Evolutionary conservation across 2,329 filamentous ascomycete species (phyloP), one percentile per base, ranked within the genome.

Genomic region (Exophiala aquamarina): DNA sequence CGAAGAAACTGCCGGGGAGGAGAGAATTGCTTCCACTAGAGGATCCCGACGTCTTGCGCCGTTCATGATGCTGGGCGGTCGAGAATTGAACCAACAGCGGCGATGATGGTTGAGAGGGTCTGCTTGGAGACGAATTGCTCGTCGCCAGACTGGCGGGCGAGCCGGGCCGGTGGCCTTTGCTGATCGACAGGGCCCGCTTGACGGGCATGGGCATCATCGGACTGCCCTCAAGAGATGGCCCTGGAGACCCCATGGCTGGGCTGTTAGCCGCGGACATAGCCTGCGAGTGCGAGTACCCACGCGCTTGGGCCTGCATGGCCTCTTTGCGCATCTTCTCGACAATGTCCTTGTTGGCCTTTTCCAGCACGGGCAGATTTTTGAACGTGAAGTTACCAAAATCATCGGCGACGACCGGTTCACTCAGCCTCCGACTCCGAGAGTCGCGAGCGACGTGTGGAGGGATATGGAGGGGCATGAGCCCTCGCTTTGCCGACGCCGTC

Each of bases 321-420:
- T 97, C 91, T 17, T 91, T 89, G 9, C 91, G 84, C 47, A 98
- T 75, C 66, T 97, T 97, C 61, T 97, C 91, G 23, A 98, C 95
- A 21, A 97, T 90, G 61, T 98, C 93, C 65, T 98, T 98, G 70
- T 98, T 98, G 44, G 93, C 93, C 67, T 96, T 97, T 61, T 97
- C 93, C 14, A 98, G 76, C 15, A 97, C 92, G 0, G 92, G 91
- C 39, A 98, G 72, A 60, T 98, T 98, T 72, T 98, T 98, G 76
- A 95, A 98, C 31, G 89, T 83, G 68, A 98, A 98, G 54, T 83
- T 90, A 23, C 93, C 93, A 73, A 98, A 98, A 64, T 98, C 94
- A 66, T 98, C 93, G 1, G 85, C 79, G 23, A 83, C 80, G 13
- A 92, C 83, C 1, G 93, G 93, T 67, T 98, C 93, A 66, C 92